Evolutionary conservation across 2,329 filamentous ascomycete genomes (phyloP).

Genomic region (Orbilia quercus): DNA sequence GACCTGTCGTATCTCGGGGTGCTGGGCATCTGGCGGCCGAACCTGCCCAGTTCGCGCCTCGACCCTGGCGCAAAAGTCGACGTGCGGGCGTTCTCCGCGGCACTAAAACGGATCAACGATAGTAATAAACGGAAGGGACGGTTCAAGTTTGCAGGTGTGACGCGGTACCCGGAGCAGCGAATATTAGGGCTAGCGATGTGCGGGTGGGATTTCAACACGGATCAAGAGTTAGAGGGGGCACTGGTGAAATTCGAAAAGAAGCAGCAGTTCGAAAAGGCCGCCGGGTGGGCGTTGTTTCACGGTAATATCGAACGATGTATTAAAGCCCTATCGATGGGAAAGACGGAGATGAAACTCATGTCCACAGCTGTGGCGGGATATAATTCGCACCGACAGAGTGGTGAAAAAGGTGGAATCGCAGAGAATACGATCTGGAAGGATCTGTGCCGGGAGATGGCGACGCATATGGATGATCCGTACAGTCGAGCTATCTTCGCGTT

Average conservation of each 20-base stretch:
- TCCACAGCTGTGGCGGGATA: slow-evolving; percentile 60
- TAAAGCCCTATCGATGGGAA: slow-evolving; percentile 57
- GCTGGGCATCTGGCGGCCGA: slow-evolving; percentile 73
- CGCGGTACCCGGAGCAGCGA: slow-evolving; percentile 75
- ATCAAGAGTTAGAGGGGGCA: slow-evolving; percentile 65
- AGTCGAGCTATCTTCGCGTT: slow-evolving; percentile 81
- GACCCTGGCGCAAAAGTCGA: slow-evolving; percentile 57
- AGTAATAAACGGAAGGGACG: slow-evolving; percentile 74
- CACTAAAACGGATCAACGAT: slow-evolving; percentile 66
- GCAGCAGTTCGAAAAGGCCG: slow-evolving; percentile 76
- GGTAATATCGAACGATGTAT: slow-evolving; percentile 67
- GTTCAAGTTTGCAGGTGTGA: slow-evolving; percentile 73
- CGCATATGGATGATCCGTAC: slow-evolving; percentile 77
- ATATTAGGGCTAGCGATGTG: slow-evolving; percentile 81
- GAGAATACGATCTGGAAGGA: slow-evolving; percentile 68
- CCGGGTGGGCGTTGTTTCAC: slow-evolving; percentile 79
- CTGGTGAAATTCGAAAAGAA: slow-evolving; percentile 65
- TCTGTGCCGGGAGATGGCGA: slow-evolving; percentile 69
- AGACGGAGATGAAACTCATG: slow-evolving; percentile 60
- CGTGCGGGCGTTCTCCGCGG: slow-evolving; percentile 61
- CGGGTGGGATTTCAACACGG: slow-evolving; percentile 72
- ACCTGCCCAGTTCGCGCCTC: slow-evolving; percentile 52
- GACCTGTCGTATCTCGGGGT: slow-evolving; percentile 83
- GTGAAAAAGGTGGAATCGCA: slow-evolving; percentile 49
- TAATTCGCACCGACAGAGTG: slow-evolving; percentile 57